phyloP scores from a whole-genome alignment of 305 asterid species.

The Fraxinus greggii region DNA sequence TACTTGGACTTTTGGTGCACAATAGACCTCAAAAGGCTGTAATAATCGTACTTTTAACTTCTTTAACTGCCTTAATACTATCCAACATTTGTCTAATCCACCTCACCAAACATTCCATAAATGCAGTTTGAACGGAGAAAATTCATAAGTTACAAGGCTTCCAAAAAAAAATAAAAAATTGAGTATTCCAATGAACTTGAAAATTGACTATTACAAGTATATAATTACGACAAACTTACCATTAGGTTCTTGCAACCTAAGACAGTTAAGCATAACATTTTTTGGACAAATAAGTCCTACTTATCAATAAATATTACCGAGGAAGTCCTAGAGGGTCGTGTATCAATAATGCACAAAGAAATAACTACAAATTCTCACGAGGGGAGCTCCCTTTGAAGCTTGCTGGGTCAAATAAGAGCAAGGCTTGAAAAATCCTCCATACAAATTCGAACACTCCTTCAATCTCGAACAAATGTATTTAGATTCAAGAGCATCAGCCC shows the following conservation, averaged over 20 bases:
- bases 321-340: too few species aligned
- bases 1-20: not conserved
- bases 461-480: conserved; percentile 71
- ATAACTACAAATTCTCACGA: conserved; percentile 59
- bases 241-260: not conserved
- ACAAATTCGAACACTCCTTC: conserved; percentile 72
- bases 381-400: conserved; percentile 75
- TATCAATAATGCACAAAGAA: too few species aligned
- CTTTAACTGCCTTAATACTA: not conserved
- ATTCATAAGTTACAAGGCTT: too few species aligned
- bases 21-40: not conserved
- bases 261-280: too few species aligned
- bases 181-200: not conserved
- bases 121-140: too few species aligned
- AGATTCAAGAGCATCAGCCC: conserved; percentile 93
- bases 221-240: not conserved
- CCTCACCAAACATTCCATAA: too few species aligned
- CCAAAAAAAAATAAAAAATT: too few species aligned
- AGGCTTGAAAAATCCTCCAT: conserved; percentile 88
- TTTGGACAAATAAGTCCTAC: not conserved
- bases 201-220: too few species aligned
- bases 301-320: not conserved
- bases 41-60: too few species aligned
- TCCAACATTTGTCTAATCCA: not conserved
- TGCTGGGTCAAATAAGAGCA: conserved; percentile 83